A percentile compares a stretch with the other conserved stretches of the same genome.
phyloP scores from a whole-genome alignment of 305 asterid species.

The Fraxinus dipetala region DNA sequence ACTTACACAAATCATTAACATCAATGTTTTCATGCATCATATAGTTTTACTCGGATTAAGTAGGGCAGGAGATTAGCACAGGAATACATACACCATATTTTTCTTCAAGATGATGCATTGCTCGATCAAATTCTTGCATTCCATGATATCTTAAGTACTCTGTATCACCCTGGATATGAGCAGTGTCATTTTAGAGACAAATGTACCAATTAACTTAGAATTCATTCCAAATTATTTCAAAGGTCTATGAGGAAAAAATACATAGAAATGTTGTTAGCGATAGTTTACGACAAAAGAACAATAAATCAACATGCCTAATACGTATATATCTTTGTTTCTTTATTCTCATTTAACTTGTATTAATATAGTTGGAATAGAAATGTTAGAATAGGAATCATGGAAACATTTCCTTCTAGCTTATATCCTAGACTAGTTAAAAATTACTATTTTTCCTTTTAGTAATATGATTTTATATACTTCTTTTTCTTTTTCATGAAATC shows the following conservation, averaged over 20 bases:
- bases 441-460: not conserved
- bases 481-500: not conserved
- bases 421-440: not conserved
- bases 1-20: not conserved
- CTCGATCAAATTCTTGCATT: constrained; percentile 96
- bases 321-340: not conserved
- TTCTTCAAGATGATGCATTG: constrained; percentile 97
- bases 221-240: not conserved
- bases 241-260: constrained; percentile 2
- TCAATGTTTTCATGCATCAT: constrained; percentile 10
- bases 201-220: constrained; percentile 5
- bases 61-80: constrained; percentile 19
- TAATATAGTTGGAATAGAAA: not conserved
- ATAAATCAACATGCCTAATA: not conserved
- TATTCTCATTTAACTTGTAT: not conserved
- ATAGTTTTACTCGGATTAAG: not conserved
- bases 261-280: not conserved
- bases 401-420: not conserved
- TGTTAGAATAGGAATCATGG: not conserved
- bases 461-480: not conserved
- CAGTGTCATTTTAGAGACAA: constrained; percentile 20
- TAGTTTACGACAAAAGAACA: not conserved
- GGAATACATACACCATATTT: constrained; percentile 62
- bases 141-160: constrained; percentile 71
- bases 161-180: constrained; percentile 81